Evolutionary conservation across 2,329 filamentous ascomycete species (phyloP).

Genomic region (Colletotrichum sojae): DNA sequence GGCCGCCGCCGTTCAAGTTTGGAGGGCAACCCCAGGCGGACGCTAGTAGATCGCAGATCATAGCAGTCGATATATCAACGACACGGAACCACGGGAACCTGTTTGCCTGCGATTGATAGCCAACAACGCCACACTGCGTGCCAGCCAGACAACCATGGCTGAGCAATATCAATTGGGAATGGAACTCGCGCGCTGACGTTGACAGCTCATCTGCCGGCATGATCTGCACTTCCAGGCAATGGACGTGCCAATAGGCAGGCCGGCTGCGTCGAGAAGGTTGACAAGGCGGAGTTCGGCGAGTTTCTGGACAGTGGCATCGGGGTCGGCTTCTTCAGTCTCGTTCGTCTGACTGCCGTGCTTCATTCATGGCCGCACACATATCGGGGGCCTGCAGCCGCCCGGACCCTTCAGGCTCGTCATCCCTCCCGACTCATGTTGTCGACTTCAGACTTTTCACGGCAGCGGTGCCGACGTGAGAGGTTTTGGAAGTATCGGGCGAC

Average conservation of each 20-base stretch:
- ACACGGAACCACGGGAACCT: neutral
- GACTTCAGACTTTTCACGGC: slow-evolving; percentile 27
- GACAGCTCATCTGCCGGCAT: slow-evolving; percentile 4
- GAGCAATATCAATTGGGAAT: slow-evolving; percentile 1
- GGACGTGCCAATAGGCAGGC: neutral
- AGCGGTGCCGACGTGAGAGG: slow-evolving; percentile 21
- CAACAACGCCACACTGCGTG: neutral
- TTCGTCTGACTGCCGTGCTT: slow-evolving; percentile 32
- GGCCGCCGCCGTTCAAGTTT: slow-evolving; percentile 12
- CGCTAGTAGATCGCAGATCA: slow-evolving; percentile 30
- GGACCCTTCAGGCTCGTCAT: slow-evolving; percentile 21
- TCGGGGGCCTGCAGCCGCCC: slow-evolving; percentile 14
- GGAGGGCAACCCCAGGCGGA: slow-evolving; percentile 15
- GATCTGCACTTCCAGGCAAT: neutral
- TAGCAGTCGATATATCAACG: slow-evolving; percentile 11
- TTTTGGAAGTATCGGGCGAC: slow-evolving; percentile 24
- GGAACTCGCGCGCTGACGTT: slow-evolving; percentile 12
- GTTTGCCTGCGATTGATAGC: neutral
- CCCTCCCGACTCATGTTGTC: slow-evolving; percentile 24
- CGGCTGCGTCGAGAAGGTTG: neutral
- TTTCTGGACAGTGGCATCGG: slow-evolving; percentile 3
- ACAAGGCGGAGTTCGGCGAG: slow-evolving; percentile 12
- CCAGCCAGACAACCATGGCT: neutral
- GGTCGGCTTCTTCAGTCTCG: slow-evolving; percentile 20
- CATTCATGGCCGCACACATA: neutral